Percentiles rank a stretch among this genome's conserved stretches.
Evolutionary conservation across 2,329 filamentous ascomycete species (phyloP).

Genomic region (Gnomoniopsis sp.): DNA sequence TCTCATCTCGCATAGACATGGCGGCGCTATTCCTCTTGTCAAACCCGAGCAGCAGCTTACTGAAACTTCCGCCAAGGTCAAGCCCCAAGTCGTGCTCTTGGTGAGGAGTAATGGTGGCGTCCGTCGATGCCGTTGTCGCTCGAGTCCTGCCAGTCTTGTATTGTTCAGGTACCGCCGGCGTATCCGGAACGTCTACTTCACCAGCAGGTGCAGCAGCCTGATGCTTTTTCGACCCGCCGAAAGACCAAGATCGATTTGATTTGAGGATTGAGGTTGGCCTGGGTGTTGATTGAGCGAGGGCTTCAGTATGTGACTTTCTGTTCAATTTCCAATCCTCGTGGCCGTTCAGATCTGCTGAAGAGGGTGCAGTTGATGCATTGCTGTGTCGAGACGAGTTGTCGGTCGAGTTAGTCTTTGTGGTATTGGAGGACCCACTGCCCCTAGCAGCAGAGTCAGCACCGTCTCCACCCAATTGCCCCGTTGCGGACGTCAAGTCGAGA

Average conservation of each 20-base stretch:
- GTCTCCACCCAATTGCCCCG: slow-evolving; percentile 22
- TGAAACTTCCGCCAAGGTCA: slow-evolving; percentile 56
- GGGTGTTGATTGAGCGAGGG: slow-evolving; percentile 37
- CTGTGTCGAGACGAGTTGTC: slow-evolving; percentile 61
- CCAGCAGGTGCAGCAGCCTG: slow-evolving; percentile 33
- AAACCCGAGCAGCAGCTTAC: slow-evolving; percentile 53
- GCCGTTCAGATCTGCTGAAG: slow-evolving; percentile 45
- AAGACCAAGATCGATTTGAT: slow-evolving; percentile 57
- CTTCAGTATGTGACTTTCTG: slow-evolving; percentile 38
- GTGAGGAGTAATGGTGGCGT: slow-evolving; percentile 50
- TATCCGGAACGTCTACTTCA: slow-evolving; percentile 32
- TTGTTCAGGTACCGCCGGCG: slow-evolving; percentile 32
- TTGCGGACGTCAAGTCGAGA: slow-evolving; percentile 17
- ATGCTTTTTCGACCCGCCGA: slow-evolving; percentile 53
- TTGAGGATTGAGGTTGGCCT: slow-evolving; percentile 54
- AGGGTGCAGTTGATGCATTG: slow-evolving; percentile 59
- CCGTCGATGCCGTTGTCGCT: slow-evolving; percentile 52
- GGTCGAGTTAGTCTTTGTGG: slow-evolving; percentile 56
- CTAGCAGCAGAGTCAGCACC: slow-evolving; percentile 40
- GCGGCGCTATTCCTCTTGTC: slow-evolving; percentile 51
- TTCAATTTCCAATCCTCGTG: slow-evolving; percentile 38
- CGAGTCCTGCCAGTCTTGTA: slow-evolving; percentile 36
- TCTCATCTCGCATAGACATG: slow-evolving; percentile 41
- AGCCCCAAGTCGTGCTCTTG: slow-evolving; percentile 44
- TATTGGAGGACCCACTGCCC: slow-evolving; percentile 59